phyloP scores from a whole-genome alignment of 352 stramenopile genomes.

The Globisporangium radiosum region DNA sequence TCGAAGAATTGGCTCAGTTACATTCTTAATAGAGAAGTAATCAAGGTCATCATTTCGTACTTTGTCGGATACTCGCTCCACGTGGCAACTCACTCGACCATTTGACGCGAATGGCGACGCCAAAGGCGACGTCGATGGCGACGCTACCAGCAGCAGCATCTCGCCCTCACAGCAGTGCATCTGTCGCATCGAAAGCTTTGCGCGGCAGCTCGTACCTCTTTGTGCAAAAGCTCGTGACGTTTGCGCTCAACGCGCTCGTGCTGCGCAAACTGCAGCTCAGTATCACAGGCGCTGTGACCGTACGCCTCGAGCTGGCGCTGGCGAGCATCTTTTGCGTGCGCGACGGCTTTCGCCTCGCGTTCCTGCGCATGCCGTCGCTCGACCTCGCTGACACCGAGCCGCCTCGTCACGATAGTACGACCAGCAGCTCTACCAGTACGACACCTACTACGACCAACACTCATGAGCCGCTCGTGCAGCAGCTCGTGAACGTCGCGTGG shows the following conservation, averaged over 20 bases:
- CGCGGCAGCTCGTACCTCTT: conserved; percentile 73
- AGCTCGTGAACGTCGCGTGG: conserved; percentile 75
- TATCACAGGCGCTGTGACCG: conserved; percentile 72
- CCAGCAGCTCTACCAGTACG: neutral
- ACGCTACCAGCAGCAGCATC: too few species aligned
- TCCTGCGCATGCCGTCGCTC: conserved; percentile 72
- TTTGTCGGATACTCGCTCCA: too few species aligned
- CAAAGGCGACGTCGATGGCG: too few species aligned
- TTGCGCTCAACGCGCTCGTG: conserved; percentile 79
- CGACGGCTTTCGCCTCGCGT: conserved; percentile 84
- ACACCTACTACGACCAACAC: too few species aligned
- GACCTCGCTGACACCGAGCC: conserved; percentile 15
- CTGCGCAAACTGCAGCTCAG: conserved; percentile 64
- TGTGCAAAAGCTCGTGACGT: conserved; percentile 80
- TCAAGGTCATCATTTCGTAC: too few species aligned
- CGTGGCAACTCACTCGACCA: too few species aligned
- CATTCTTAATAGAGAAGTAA: too few species aligned
- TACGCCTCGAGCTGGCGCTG: conserved; percentile 85
- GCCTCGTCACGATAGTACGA: neutral
- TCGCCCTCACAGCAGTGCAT: neutral
- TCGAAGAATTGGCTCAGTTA: too few species aligned
- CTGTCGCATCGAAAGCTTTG: conserved; percentile 41
- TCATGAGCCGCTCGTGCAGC: conserved; percentile 25
- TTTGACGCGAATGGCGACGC: too few species aligned
- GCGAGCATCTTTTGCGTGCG: conserved; percentile 88